Percentiles rank a stretch among this genome's conserved stretches.
These are phyloP conservation scores for Podila minutissima DNA, from an alignment of 192 early-diverging fungal species.

Conservation along the genomic window DNA sequence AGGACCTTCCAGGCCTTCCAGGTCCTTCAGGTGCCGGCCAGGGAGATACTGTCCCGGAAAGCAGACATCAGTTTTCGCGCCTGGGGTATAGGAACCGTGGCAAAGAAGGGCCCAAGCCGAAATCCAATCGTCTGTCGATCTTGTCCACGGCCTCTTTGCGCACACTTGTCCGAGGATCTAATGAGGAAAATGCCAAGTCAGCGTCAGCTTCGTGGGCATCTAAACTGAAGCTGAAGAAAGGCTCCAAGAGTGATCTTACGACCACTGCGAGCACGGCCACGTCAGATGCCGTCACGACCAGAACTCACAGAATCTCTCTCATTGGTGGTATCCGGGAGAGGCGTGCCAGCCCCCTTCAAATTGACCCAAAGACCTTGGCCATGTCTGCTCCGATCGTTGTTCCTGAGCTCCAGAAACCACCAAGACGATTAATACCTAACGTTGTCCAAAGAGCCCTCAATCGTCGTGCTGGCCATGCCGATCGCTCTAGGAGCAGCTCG, in stretches of 20 bases:
- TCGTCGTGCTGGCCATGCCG: neutral
- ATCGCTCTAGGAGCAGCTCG: neutral
- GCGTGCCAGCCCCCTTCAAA: neutral
- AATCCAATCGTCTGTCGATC: neutral
- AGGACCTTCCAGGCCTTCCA: slow-evolving; percentile 1
- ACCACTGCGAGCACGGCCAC: too few species aligned
- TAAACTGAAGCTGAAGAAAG: neutral
- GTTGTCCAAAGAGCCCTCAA: neutral
- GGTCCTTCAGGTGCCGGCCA: too few species aligned
- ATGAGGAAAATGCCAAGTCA: neutral
- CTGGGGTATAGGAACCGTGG: neutral
- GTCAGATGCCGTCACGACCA: neutral
- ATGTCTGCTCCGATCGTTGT: neutral
- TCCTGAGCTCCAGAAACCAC: neutral
- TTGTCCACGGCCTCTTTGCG: neutral
- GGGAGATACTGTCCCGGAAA: neutral
- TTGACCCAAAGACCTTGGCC: neutral
- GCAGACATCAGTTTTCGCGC: neutral
- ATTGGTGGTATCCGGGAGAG: neutral
- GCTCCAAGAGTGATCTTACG: neutral
- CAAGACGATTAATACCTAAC: neutral
- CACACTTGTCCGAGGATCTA: neutral
- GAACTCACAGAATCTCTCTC: neutral
- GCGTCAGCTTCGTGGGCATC: neutral
- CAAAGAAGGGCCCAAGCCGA: neutral